Evolutionary conservation across 495 filamentous ascomycete genomes (phyloP).

Genomic region (Penicillium pulvis): DNA sequence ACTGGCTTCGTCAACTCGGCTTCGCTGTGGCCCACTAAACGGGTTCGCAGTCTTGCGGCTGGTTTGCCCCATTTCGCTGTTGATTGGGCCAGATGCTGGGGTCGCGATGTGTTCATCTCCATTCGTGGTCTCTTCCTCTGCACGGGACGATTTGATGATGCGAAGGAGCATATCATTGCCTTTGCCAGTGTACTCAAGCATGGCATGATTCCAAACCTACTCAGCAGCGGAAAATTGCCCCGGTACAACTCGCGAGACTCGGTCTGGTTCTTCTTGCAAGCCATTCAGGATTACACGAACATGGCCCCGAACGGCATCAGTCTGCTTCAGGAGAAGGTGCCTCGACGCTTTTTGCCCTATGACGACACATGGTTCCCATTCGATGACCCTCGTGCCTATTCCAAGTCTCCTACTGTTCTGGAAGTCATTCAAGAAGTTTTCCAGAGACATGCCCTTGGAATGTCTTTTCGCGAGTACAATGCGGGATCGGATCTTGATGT

Average conservation of each 20-base stretch:
- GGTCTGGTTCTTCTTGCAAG: conserved; percentile 95
- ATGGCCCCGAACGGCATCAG: conserved; percentile 78
- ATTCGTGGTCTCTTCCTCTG: conserved; percentile 86
- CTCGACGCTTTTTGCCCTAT: conserved; percentile 89
- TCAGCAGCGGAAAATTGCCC: conserved; percentile 82
- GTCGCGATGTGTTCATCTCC: conserved; percentile 95
- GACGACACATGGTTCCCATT: conserved; percentile 89
- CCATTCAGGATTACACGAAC: conserved; percentile 88
- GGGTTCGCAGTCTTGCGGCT: conserved; percentile 85
- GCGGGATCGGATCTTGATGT: conserved; percentile 83
- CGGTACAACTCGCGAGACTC: conserved; percentile 97
- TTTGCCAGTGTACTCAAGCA: conserved; percentile 98
- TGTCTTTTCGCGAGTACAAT: conserved; percentile 93
- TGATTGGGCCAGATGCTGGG: conserved; percentile 96
- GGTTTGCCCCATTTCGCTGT: conserved; percentile 93
- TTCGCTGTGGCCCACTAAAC: conserved; percentile 83
- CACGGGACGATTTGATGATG: conserved; percentile 84
- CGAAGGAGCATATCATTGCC: conserved; percentile 89
- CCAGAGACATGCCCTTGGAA: conserved; percentile 83
- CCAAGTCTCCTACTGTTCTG: conserved; percentile 72
- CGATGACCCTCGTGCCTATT: conserved; percentile 84
- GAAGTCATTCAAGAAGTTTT: conserved; percentile 93
- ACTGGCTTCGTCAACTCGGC: conserved; percentile 86
- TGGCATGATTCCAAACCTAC: conserved; percentile 96
- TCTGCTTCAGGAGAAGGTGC: conserved; percentile 74